phyloP scores from a whole-genome alignment of 169 alveolate genomes.

The Eimeria praecox region DNA sequence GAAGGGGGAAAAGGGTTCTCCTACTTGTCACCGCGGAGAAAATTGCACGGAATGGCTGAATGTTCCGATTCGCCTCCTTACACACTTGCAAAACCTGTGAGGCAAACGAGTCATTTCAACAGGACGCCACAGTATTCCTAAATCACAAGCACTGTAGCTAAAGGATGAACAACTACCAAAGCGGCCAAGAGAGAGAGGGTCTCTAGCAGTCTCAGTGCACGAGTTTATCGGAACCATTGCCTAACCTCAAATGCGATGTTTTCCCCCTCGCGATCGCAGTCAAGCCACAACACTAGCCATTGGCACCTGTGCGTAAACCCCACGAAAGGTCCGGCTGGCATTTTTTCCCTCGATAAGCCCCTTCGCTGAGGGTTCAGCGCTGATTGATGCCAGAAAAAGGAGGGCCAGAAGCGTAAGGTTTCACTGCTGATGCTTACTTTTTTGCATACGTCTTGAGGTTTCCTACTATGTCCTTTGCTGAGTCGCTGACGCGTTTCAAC shows the following conservation, averaged over 20 bases:
- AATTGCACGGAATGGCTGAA: constrained; percentile 93
- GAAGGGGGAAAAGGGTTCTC: background rate
- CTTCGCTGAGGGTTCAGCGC: background rate
- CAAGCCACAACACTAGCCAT: constrained; percentile 94
- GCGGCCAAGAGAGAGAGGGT: background rate
- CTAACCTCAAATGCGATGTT: constrained; percentile 96
- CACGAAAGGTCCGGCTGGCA: background rate
- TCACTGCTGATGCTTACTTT: constrained; percentile 22
- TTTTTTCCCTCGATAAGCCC: background rate
- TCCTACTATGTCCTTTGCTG: constrained; percentile 25
- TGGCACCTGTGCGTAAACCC: constrained; percentile 59
- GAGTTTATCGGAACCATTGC: background rate
- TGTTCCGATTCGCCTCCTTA: constrained; percentile 84
- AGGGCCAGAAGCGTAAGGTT: background rate
- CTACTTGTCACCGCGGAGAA: constrained; percentile 95
- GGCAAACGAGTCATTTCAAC: background rate
- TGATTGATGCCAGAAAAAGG: background rate
- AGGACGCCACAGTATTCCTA: background rate
- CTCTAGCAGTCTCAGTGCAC: background rate
- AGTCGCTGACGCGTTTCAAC: constrained; percentile 62
- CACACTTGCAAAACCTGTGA: constrained; percentile 91
- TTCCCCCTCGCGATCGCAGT: constrained; percentile 99
- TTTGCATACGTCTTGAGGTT: constrained; percentile 73
- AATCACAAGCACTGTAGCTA: background rate
- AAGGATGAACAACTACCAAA: background rate